These are phyloP conservation scores for Castanea sativa DNA, from an alignment of 306 rosid genomes.

Conservation along the genomic window DNA sequence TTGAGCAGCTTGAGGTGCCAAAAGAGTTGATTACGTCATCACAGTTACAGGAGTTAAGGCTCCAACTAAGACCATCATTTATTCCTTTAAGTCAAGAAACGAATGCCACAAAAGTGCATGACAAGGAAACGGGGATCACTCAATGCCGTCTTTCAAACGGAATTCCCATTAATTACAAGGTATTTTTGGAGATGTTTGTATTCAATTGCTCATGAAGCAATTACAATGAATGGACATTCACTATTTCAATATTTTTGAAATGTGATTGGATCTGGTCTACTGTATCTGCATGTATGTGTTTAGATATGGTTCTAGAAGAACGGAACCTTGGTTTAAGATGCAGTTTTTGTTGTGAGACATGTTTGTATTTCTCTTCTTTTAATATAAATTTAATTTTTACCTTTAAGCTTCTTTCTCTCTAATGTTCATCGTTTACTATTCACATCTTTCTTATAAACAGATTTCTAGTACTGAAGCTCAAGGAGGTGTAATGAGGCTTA, in stretches of 20 bases:
- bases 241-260: slow-evolving; percentile 6
- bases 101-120: slow-evolving; percentile 57
- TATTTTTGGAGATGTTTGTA: slow-evolving; percentile 26
- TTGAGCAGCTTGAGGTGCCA: slow-evolving; percentile 91
- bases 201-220: slow-evolving; percentile 14
- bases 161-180: slow-evolving; percentile 93
- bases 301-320: neutral
- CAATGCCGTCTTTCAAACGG: slow-evolving; percentile 83
- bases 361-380: neutral
- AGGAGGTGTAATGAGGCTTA: slow-evolving; percentile 96
- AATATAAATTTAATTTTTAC: neutral
- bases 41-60: slow-evolving; percentile 67
- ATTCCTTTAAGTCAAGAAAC: slow-evolving; percentile 60
- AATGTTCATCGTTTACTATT: neutral
- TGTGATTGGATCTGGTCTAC: neutral
- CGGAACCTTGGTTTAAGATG: neutral
- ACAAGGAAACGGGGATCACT: slow-evolving; percentile 86
- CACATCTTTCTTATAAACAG: slow-evolving; percentile 35
- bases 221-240: neutral
- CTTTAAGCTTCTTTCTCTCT: neutral
- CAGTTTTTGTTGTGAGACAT: neutral
- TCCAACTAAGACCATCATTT: slow-evolving; percentile 62
- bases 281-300: neutral
- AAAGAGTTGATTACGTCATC: slow-evolving; percentile 74
- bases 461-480: slow-evolving; percentile 85